These are phyloP conservation scores for Phytophthora sp. DNA, from an alignment of 352 stramenopile species.

Conservation along the genomic window DNA sequence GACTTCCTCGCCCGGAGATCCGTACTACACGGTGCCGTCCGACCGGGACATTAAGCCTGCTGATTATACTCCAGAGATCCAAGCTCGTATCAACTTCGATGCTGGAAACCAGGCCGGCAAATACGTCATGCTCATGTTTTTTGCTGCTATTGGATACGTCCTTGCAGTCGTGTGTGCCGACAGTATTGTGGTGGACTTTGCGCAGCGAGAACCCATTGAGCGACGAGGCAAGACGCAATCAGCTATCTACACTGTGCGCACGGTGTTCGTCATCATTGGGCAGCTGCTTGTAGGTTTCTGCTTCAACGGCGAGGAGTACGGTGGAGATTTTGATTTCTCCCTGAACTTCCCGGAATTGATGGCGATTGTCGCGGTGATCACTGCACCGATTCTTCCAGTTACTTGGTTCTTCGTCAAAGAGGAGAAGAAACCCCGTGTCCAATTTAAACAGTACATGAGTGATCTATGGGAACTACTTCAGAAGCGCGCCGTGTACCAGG, in stretches of 20 bases:
- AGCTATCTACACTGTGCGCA: conserved; percentile 39
- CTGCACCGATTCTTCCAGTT: conserved; percentile 29
- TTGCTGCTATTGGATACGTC: conserved; percentile 62
- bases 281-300: conserved; percentile 42
- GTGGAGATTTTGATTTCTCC: conserved; percentile 49
- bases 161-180: conserved; percentile 62
- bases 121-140: conserved; percentile 52
- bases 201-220: conserved; percentile 37
- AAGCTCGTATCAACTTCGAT: conserved; percentile 26
- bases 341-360: conserved; percentile 43
- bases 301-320: conserved; percentile 53
- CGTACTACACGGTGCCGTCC: conserved; percentile 40
- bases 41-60: conserved; percentile 17
- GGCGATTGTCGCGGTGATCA: conserved; percentile 33
- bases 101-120: conserved; percentile 26
- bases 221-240: conserved; percentile 44
- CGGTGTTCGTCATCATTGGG: conserved; percentile 33
- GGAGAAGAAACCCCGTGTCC: conserved; percentile 24
- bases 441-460: conserved; percentile 34
- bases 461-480: conserved; percentile 44
- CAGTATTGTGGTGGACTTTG: conserved; percentile 44
- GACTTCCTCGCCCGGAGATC: conserved; percentile 17
- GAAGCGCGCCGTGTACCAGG: conserved; percentile 45
- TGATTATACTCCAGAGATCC: conserved; percentile 24
- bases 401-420: conserved; percentile 52